Conservation (phyloP, 75 land plant species). For the Chamaecyparis obtusa region DNA sequence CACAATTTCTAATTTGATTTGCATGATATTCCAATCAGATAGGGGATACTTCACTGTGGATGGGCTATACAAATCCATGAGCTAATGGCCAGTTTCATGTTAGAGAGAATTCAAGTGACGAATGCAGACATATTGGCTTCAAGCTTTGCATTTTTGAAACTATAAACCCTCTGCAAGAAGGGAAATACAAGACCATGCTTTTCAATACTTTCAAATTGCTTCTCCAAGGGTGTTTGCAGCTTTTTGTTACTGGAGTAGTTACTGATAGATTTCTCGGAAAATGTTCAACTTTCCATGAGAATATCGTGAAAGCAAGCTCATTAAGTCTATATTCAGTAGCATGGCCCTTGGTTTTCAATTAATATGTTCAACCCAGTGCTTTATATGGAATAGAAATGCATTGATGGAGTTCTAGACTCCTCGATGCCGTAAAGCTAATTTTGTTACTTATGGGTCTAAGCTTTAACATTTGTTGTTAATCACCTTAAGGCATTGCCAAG, state of each 20-base stretch:
- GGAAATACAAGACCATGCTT: background rate
- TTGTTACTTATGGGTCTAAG: background rate
- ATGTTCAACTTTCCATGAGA: background rate
- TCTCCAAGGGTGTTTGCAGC: background rate
- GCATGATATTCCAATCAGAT: background rate
- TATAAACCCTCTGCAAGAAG: background rate
- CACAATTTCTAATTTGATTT: background rate
- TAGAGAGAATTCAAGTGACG: background rate
- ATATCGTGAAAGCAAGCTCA: background rate
- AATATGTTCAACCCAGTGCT: background rate
- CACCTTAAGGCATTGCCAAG: background rate
- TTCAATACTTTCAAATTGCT: background rate
- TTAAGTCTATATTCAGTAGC: background rate
- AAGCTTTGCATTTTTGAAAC: background rate
- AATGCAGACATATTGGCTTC: background rate
- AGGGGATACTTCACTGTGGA: background rate
- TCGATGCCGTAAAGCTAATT: background rate
- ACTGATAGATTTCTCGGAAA: background rate
- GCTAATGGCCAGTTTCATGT: background rate
- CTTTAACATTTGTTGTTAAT: background rate
- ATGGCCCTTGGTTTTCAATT: too few relatives aligned
- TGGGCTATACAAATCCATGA: background rate
- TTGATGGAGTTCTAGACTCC: background rate
- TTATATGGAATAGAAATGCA: background rate
- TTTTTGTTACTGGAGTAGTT: background rate